Percentiles rank a stretch among this genome's conserved stretches.
These are phyloP conservation scores for Pelargonium cotyledonis DNA, from an alignment of 441 rosid species.

Conservation along the genomic window DNA sequence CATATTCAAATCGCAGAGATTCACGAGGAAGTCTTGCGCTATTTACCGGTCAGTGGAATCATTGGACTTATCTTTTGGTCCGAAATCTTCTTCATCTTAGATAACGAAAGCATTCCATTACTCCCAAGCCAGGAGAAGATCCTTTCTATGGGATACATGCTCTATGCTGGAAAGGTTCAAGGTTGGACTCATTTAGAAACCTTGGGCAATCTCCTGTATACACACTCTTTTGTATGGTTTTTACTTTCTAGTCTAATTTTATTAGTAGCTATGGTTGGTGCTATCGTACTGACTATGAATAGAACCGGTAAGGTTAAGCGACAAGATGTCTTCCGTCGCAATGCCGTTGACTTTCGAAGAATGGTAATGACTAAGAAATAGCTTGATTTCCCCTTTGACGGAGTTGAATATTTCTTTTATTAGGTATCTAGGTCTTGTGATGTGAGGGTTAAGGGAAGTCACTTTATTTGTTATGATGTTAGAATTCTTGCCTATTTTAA, in stretches of 20 bases:
- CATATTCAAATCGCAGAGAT: conserved; percentile 16
- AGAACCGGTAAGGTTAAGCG: neutral
- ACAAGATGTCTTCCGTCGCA: neutral
- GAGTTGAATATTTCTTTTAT: no score
- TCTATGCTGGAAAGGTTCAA: neutral
- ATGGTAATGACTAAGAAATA: neutral
- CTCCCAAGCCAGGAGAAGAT: conserved; percentile 1
- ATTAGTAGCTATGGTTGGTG: neutral
- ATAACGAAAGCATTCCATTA: conserved; percentile 4
- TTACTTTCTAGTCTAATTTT: neutral
- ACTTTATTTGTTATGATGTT: no score
- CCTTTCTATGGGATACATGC: neutral
- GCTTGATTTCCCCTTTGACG: no score
- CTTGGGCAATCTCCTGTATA: neutral
- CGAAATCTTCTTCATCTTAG: conserved; percentile 7
- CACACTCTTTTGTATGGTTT: neutral
- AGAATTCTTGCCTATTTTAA: no score
- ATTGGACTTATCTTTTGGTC: conserved; percentile 1
- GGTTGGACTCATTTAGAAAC: conserved; percentile 5
- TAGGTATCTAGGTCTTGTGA: no score
- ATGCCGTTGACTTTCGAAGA: neutral
- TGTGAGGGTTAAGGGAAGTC: no score
- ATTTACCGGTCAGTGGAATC: conserved; percentile 9
- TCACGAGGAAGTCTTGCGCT: conserved; percentile 9
- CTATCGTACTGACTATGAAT: neutral